Evolutionary conservation across 345 rosid genomes (phyloP).

Genomic region (Arabis alpina): DNA sequence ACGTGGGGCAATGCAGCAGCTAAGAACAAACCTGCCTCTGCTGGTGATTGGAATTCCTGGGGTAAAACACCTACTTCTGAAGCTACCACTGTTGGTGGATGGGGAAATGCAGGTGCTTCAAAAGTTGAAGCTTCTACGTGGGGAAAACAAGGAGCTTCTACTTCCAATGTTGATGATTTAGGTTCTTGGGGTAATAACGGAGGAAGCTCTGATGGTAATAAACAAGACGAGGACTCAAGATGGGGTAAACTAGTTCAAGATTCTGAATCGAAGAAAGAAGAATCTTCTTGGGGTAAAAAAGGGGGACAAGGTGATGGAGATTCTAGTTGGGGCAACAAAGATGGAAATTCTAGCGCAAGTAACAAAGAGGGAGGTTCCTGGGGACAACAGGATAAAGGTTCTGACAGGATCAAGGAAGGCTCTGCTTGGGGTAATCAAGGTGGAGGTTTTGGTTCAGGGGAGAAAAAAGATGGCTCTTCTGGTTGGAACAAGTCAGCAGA

Average conservation of each 20-base stretch:
- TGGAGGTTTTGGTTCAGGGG: constrained; percentile 34
- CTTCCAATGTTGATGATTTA: constrained; percentile 41
- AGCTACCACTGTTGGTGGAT: constrained; percentile 52
- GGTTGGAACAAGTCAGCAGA: constrained; percentile 34
- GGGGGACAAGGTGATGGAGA: no score
- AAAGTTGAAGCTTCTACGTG: constrained; percentile 48
- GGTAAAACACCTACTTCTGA: constrained; percentile 50
- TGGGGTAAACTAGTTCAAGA: constrained; percentile 35
- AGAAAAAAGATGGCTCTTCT: constrained; percentile 37
- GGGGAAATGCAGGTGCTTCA: constrained; percentile 50
- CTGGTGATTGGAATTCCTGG: constrained; percentile 60
- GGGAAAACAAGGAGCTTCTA: constrained; percentile 44
- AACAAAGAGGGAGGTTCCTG: constrained; percentile 46
- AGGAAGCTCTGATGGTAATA: constrained; percentile 35
- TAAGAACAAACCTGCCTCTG: constrained; percentile 43
- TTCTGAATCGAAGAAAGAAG: no score
- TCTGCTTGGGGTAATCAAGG: constrained; percentile 39
- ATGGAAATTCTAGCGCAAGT: constrained; percentile 34
- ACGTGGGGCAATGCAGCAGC: constrained; percentile 55
- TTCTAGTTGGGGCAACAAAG: constrained; percentile 47
- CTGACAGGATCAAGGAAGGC: constrained; percentile 22
- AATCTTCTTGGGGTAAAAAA: no score
- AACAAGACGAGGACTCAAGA: constrained; percentile 22
- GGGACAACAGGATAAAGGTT: constrained; percentile 42
- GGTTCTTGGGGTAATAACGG: constrained; percentile 44